Percentiles rank a stretch among this genome's conserved stretches.
These are phyloP conservation scores for Fremontodendron californicum DNA, from an alignment of 345 rosid genomes.

Conservation along the genomic window DNA sequence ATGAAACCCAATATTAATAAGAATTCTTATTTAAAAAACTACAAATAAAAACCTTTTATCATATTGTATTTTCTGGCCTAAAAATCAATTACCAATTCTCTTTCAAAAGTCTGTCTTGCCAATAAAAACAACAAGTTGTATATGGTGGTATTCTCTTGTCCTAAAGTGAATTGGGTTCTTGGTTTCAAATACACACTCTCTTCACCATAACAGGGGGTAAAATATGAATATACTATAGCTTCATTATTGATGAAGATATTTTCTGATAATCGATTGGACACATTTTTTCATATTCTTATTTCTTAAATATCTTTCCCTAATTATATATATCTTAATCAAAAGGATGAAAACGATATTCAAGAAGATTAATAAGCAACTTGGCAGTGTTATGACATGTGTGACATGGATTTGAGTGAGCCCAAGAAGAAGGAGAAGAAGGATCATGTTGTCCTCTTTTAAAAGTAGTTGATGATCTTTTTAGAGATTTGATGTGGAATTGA, in stretches of 20 bases:
- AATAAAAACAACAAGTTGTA: neutral
- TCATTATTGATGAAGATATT: neutral
- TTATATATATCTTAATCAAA: neutral
- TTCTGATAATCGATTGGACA: neutral
- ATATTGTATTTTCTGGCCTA: too few relatives aligned
- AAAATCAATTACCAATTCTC: neutral
- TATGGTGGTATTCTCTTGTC: neutral
- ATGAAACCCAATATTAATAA: too few relatives aligned
- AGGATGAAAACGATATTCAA: neutral
- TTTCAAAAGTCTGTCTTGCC: neutral
- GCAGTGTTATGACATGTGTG: fast-evolving
- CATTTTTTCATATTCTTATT: neutral
- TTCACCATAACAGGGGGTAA: neutral
- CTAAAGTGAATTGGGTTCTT: neutral
- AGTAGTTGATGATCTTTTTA: neutral
- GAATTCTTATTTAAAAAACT: too few relatives aligned
- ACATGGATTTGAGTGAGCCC: neutral
- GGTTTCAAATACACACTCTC: neutral
- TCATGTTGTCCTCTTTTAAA: neutral
- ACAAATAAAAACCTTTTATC: neutral
- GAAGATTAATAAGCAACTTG: neutral
- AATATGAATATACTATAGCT: neutral
- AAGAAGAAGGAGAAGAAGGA: neutral
- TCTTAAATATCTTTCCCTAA: neutral
- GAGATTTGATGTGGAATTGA: constrained; percentile 19